These are phyloP conservation scores for Candida frijolesensis DNA, from an alignment of 1,139 yeast species.

Conservation along the genomic window DNA sequence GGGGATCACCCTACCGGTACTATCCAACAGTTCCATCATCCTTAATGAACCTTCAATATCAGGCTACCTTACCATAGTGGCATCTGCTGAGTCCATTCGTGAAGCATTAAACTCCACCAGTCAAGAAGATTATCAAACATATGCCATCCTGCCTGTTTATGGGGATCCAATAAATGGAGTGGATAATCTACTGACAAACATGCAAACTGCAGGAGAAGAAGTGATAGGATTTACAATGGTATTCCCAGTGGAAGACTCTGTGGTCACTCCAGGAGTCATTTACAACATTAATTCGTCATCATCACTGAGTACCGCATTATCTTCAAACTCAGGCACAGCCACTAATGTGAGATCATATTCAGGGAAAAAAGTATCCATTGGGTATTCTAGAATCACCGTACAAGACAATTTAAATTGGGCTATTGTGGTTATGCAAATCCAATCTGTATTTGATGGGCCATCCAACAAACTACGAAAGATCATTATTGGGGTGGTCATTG, in stretches of 20 bases:
- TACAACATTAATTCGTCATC: slow-evolving; percentile 34
- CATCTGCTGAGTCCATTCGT: slow-evolving; percentile 57
- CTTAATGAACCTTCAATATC: slow-evolving; percentile 58
- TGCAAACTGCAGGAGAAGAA: slow-evolving; percentile 7
- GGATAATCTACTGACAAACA: slow-evolving; percentile 9
- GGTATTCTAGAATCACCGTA: slow-evolving; percentile 61
- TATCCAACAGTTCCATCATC: slow-evolving; percentile 71
- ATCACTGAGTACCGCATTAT: slow-evolving; percentile 44
- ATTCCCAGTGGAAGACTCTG: slow-evolving; percentile 29
- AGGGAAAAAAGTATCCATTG: slow-evolving; percentile 61
- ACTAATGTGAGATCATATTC: slow-evolving; percentile 45
- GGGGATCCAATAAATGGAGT: slow-evolving; percentile 16
- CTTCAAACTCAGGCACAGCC: slow-evolving; percentile 47
- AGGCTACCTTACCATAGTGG: slow-evolving; percentile 72
- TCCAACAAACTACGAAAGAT: slow-evolving; percentile 63
- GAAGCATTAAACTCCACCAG: slow-evolving; percentile 51
- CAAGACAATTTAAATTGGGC: slow-evolving; percentile 60
- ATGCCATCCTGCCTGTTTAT: slow-evolving; percentile 37
- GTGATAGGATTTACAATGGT: slow-evolving; percentile 39
- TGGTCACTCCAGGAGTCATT: slow-evolving; percentile 24
- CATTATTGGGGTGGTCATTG: slow-evolving; percentile 77
- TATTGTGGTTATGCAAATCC: slow-evolving; percentile 70
- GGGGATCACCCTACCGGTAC: slow-evolving; percentile 71
- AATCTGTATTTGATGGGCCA: slow-evolving; percentile 62
- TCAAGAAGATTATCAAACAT: slow-evolving; percentile 32